A percentile compares a stretch with the other conserved stretches of the same genome.
These are phyloP conservation scores for Cudoniella acicularis DNA, from an alignment of 495 filamentous ascomycete genomes.

Conservation along the genomic window DNA sequence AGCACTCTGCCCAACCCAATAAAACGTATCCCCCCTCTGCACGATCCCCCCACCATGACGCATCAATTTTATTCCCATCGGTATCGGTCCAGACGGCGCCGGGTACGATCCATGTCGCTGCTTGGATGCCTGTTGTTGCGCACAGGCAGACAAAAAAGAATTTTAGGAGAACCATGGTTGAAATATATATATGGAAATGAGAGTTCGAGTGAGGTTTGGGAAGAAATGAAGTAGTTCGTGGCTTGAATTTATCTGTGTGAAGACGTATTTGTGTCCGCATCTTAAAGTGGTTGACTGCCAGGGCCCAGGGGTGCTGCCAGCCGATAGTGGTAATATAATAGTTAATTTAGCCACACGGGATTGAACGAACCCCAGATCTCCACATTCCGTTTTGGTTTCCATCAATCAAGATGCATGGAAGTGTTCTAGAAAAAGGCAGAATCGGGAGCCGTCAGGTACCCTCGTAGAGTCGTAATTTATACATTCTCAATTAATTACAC, in stretches of 20 bases:
- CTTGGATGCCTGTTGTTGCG: slow-evolving; percentile 9
- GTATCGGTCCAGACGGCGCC: slow-evolving; percentile 48
- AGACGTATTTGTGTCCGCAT: no score
- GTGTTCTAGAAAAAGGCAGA: background rate
- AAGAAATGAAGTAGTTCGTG: no score
- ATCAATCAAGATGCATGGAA: background rate
- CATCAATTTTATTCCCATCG: slow-evolving; percentile 49
- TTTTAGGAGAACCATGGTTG: slow-evolving; percentile 1
- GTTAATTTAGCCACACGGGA: background rate
- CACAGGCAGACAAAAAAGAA: background rate
- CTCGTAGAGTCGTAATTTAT: no score
- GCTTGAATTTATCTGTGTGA: no score
- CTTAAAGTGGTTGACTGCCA: no score
- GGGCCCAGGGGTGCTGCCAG: background rate
- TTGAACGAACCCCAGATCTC: no score
- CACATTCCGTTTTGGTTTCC: background rate
- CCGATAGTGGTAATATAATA: background rate
- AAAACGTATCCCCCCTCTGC: slow-evolving; percentile 49
- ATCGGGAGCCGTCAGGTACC: background rate
- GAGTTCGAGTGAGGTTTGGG: no score
- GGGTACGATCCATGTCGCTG: slow-evolving; percentile 33
- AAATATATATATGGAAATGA: no score
- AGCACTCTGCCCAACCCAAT: slow-evolving; percentile 45
- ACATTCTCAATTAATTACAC: no score
- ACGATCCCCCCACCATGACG: slow-evolving; percentile 40